Conservation (phyloP, 345 rosid species). For the Iberis pinnata region DNA sequence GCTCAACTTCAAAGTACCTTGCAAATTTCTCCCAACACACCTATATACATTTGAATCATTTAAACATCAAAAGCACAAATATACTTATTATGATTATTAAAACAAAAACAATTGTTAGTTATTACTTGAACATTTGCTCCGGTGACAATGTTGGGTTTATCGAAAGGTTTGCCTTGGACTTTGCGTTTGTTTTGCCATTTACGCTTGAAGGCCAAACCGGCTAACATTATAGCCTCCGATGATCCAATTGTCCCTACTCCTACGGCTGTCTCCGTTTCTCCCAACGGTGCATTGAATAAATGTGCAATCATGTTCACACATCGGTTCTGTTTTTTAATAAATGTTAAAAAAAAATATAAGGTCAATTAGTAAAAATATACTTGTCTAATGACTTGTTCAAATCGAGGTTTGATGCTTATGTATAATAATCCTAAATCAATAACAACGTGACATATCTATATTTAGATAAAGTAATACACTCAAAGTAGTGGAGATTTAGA, state of each 20-base stretch:
- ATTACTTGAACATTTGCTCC: conserved; percentile 58
- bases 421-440: not conserved
- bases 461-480: not conserved
- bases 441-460: not conserved
- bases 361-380: conserved; percentile 7
- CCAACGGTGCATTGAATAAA: conserved; percentile 41
- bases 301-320: conserved; percentile 39
- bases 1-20: conserved; percentile 56
- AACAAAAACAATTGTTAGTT: not conserved
- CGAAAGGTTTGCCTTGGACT: conserved; percentile 39
- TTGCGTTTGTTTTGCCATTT: conserved; percentile 52
- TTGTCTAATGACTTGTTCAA: conserved; percentile 5
- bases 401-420: conserved; percentile 9
- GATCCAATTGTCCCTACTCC: conserved; percentile 61
- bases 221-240: conserved; percentile 61
- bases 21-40: conserved; percentile 71
- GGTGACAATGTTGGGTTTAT: conserved; percentile 61
- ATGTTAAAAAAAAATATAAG: not conserved
- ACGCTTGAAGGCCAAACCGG: conserved; percentile 54
- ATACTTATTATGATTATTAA: not conserved
- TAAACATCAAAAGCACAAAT: not conserved
- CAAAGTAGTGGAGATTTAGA: not conserved
- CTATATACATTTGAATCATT: conserved; percentile 1
- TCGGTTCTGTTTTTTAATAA: conserved; percentile 32
- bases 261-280: conserved; percentile 46